Evolutionary conservation across 306 rosid genomes (phyloP).

Genomic region (Morella rubra): DNA sequence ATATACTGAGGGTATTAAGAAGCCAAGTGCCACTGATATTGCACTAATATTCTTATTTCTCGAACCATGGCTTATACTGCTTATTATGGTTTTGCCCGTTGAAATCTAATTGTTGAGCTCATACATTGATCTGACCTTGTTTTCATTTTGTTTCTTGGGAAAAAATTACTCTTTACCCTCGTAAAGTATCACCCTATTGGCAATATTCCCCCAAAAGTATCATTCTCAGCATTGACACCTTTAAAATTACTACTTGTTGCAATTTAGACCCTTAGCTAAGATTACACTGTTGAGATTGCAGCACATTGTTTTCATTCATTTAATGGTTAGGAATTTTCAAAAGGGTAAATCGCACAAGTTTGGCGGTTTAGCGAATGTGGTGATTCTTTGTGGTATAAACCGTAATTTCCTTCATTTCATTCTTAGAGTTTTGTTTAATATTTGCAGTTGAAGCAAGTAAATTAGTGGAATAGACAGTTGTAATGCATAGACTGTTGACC

Average conservation of each 20-base stretch:
- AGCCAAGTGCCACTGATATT: not conserved
- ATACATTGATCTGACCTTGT: not conserved
- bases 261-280: too few relatives aligned
- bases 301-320: too few relatives aligned
- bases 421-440: not conserved
- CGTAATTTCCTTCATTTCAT: not conserved
- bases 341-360: too few relatives aligned
- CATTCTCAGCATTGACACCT: too few relatives aligned
- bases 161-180: too few relatives aligned
- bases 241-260: too few relatives aligned
- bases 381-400: too few relatives aligned
- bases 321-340: too few relatives aligned
- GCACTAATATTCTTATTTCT: not conserved
- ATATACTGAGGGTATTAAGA: not conserved
- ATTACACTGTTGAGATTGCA: too few relatives aligned
- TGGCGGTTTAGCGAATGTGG: too few relatives aligned
- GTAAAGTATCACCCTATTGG: too few relatives aligned
- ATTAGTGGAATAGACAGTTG: not conserved
- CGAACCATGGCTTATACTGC: not conserved
- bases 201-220: too few relatives aligned
- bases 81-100: not conserved
- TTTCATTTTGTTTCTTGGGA: not conserved
- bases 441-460: not conserved
- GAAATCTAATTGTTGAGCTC: not conserved
- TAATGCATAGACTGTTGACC: not conserved